Evolutionary conservation across 2,329 filamentous ascomycete species (phyloP), one percentile per base, ranked within the genome.

Genomic region (Ophiosphaerella korrae): DNA sequence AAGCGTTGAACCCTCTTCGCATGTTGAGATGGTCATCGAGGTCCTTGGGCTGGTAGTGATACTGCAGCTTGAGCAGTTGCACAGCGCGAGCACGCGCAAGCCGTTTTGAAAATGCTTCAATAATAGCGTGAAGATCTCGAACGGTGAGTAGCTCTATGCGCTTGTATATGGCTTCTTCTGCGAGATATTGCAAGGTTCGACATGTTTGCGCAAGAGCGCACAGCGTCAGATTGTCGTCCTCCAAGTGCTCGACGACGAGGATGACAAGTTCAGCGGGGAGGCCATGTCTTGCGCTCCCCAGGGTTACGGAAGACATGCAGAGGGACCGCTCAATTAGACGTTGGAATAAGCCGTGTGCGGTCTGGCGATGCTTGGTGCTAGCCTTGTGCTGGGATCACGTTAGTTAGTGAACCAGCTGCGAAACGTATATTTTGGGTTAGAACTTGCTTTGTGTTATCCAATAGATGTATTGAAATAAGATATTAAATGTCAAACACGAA

Each of bases 81-180:
- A 73, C 66, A 5, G 59, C 62, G 11, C 58, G 56, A 3, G 68
- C 60, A 41, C 71, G 69, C 16, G 62, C 58, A 3, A 53, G 58
- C 12, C 66, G 62, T 11, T 29, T 21, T 5, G 47, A 47, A 26
- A 74, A 68, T 24, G 66, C 66, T 3, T 56, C 24, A 33, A 66
- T 58, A 36, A 73, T 66, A 18, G 50, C 55, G 16, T 55, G 52
- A 2, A 72, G 62, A 37, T 67, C 52, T 12, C 55, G 45, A 4
- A 71, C 70, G 1, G 58, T 65, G 9, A 55, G 48, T 3, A 74
- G 56, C 23, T 64, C 53, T 49, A 74, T 67, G 14, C 51, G 60
- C 39, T 57, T 62, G 55, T 73, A 74, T 8, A 74, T 52, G 40
- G 61, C 62, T 42, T 69, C 64, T 40, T 74, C 70, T 36, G 63